Evolutionary conservation across 768 basidiomycete genomes (phyloP), one percentile per base, ranked within the genome.

Genomic region (Galerina sulciceps): DNA sequence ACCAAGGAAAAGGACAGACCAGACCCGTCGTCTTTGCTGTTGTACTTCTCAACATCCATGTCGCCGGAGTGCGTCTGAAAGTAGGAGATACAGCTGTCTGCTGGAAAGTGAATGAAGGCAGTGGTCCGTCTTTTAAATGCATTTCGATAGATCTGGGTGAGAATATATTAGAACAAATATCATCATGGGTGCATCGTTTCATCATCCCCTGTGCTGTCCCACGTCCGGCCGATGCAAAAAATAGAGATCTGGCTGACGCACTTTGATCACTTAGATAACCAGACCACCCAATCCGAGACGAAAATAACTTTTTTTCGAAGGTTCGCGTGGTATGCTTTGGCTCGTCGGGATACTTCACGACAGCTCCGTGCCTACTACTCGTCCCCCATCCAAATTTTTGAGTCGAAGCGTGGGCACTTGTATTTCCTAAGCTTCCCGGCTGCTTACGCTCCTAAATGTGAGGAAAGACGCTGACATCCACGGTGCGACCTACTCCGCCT

Each of bases 1-100:
- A 4, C 2, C 23, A 13, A 35, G 10, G 11, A 23, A 11, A 20
- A 37, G 31, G 3, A 35, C 44, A 17, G 54, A 60, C 59, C 46
- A 35, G 52, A 41, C 35, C 57, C 51, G n/a, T 64, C 56, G 15
- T 51, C 53, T 34, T 57, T 51, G 34, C 49, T 46, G 59, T 23
- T 49, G 46, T 43, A 40, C 57, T 64, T 64, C 59, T 64, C 63
- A 45, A 61, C 48, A 55, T 64, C 63, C 63, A 64, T 64, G 40
- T 41, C 50, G 53, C 3, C 31, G 49, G 49, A 36, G 54, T 50
- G 44, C 23, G 37, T 54, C 38, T 42, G 36, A 50, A 41, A 37
- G 37, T 44, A 40, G 40, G 42, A 34, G 46, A 44, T 34, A 50
- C 46, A 53, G 54, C 31, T 15, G 36, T 41, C 40, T 57, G 44